Evolutionary conservation across 805 yeast genomes (phyloP), one percentile per base, ranked within the genome.

Genomic region (Pichia ethanolica): DNA sequence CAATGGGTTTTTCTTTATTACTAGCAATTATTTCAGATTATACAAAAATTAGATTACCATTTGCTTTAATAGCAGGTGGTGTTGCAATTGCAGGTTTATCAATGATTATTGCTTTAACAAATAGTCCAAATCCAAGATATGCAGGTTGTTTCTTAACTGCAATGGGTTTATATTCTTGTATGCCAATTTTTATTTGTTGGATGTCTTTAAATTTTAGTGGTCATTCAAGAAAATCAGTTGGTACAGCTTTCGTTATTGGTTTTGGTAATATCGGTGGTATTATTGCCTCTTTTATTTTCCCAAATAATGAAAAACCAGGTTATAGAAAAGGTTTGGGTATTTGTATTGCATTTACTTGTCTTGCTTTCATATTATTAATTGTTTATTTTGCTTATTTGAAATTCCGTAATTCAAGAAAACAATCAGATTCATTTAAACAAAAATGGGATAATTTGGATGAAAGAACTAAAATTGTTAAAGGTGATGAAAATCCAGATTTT

Each of bases 201-300:
- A 67, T 75, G 39, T 73, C 81, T 7, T 68, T 82, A 61, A 83
- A 83, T 59, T 75, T 79, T 51, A 74, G 79, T 6, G 86, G 88
- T 7, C 88, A 83, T 61, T 61, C 74, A 12, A 70, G 88, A 58
- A 79, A 81, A 46, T 68, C 77, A 20, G 65, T 77, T 38, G 68
- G 72, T 48, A 62, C 77, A 13, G 77, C 77, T 1, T 72, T 72
- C 53, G 82, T 79, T 59, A 75, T 83, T 58, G 89, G 89, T 0
- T 82, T 83, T 58, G 89, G 88, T 49, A 83, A 83, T 64, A 81
- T 81, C 57, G 89, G 89, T 42, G 89, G 88, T 53, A 82, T 83
- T 56, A 71, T 82, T 50, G 70, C 87, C 3, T 73, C 85, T 3
- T 83, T 72, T 58, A 66, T 81, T 28, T 83, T 78, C 69, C 70